Percentiles rank a stretch among this genome's conserved stretches.
These are phyloP conservation scores for Fusarium verrucosum DNA, from an alignment of 2,329 filamentous ascomycete species.

Conservation along the genomic window DNA sequence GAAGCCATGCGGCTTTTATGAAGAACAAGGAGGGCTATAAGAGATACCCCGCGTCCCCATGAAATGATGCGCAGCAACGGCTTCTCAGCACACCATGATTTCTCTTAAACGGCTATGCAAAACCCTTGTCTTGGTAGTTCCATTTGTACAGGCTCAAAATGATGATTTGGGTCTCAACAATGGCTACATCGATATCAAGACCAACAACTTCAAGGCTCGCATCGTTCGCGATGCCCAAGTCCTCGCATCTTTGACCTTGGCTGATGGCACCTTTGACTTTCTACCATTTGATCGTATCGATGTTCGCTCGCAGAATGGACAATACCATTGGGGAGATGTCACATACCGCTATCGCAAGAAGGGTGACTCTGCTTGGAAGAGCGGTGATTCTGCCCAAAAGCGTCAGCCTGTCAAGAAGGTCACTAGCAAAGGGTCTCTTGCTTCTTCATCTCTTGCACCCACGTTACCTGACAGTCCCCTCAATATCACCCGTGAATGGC, in stretches of 20 bases:
- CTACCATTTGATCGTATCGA: constrained; percentile 62
- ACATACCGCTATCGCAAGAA: constrained; percentile 62
- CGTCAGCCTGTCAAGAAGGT: constrained; percentile 46
- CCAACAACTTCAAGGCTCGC: constrained; percentile 54
- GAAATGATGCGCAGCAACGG: neutral
- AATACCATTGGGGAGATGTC: constrained; percentile 68
- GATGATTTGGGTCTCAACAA: constrained; percentile 50
- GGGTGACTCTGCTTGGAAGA: constrained; percentile 54
- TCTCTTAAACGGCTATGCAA: neutral
- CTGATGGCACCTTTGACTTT: constrained; percentile 60
- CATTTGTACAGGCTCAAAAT: neutral
- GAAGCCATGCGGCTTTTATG: neutral
- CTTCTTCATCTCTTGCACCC: constrained; percentile 52
- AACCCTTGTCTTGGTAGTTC: neutral
- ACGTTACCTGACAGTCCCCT: constrained; percentile 55
- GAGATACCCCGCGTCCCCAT: neutral
- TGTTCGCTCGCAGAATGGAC: constrained; percentile 58
- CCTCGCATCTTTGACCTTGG: constrained; percentile 57
- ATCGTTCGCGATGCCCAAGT: constrained; percentile 58
- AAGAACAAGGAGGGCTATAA: neutral
- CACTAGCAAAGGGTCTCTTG: constrained; percentile 42
- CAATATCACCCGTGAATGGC: constrained; percentile 62
- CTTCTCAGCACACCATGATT: neutral
- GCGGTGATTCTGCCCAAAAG: constrained; percentile 56
- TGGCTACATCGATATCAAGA: constrained; percentile 54